These are phyloP conservation scores for Epichloe gansuensis DNA, from an alignment of 2,329 filamentous ascomycete species.

Conservation along the genomic window DNA sequence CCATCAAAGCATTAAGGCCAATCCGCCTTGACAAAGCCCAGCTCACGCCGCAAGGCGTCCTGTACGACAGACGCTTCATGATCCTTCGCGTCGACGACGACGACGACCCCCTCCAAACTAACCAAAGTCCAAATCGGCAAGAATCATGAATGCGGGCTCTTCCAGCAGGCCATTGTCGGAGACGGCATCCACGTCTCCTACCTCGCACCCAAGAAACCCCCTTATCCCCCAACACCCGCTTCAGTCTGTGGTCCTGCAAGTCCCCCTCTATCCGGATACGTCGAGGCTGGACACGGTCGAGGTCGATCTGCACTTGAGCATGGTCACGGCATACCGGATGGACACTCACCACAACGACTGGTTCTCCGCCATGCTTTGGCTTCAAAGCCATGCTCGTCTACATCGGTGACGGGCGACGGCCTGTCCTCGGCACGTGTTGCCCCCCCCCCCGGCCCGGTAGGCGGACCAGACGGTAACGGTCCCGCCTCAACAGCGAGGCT, in stretches of 20 bases:
- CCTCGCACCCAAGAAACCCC: conserved; percentile 21
- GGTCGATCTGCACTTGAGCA: conserved; percentile 47
- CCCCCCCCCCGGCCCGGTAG: conserved; percentile 17
- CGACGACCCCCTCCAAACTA: conserved; percentile 21
- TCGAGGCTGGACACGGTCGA: conserved; percentile 31
- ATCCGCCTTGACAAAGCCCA: conserved; percentile 38
- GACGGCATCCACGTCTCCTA: conserved; percentile 31
- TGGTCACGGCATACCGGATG: conserved; percentile 50
- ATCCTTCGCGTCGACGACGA: conserved; percentile 39
- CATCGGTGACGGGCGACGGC: conserved; percentile 46
- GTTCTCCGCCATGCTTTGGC: conserved; percentile 55
- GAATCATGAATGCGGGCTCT: conserved; percentile 49
- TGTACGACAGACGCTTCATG: conserved; percentile 59
- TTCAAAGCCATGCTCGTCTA: conserved; percentile 49
- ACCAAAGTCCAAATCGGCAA: conserved; percentile 47
- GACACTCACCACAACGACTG: conserved; percentile 45
- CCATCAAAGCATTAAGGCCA: conserved; percentile 59
- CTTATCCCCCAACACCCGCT: conserved; percentile 25
- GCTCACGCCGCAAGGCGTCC: conserved; percentile 49
- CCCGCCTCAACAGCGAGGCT: conserved; percentile 17
- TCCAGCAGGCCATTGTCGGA: conserved; percentile 41
- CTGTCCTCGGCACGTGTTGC: conserved; percentile 44
- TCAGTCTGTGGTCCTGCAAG: conserved; percentile 28
- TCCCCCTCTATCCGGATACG: conserved; percentile 44
- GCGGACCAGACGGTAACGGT: not conserved